These are phyloP conservation scores for Trichoderma semiorbis DNA, from an alignment of 2,329 filamentous ascomycete genomes.

Conservation along the genomic window DNA sequence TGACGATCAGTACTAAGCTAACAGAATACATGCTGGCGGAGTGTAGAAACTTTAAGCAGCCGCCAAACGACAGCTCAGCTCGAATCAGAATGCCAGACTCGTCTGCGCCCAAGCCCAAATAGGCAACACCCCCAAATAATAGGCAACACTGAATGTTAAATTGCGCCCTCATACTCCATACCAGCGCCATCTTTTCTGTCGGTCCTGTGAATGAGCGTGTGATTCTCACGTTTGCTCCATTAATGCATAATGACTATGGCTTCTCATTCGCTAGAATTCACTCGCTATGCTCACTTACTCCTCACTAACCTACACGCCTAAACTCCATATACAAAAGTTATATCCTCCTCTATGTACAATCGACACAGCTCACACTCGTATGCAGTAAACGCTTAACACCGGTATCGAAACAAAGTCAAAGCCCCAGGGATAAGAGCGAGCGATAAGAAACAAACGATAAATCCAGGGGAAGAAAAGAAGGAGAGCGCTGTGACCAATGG, in stretches of 20 bases:
- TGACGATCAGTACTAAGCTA: too few relatives aligned
- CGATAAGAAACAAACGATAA: neutral
- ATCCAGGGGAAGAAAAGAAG: neutral
- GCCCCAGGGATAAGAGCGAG: neutral
- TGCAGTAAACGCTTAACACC: neutral
- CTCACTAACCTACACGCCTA: neutral
- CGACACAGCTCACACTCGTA: neutral
- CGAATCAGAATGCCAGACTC: neutral
- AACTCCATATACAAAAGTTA: neutral
- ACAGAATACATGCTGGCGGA: too few relatives aligned
- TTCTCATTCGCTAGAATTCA: neutral
- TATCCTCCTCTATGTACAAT: neutral
- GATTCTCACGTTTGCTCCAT: neutral
- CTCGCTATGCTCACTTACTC: neutral
- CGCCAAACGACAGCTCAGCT: neutral
- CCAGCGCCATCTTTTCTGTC: neutral
- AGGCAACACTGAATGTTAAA: neutral
- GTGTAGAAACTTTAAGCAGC: neutral
- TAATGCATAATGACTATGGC: neutral
- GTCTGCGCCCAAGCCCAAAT: neutral
- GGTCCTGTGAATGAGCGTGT: neutral
- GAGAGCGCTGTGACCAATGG: neutral
- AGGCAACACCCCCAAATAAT: neutral
- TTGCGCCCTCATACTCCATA: neutral
- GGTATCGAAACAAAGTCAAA: neutral